Conservation (phyloP, 257 asterid species). For the Nicotiana obtusifolia region DNA sequence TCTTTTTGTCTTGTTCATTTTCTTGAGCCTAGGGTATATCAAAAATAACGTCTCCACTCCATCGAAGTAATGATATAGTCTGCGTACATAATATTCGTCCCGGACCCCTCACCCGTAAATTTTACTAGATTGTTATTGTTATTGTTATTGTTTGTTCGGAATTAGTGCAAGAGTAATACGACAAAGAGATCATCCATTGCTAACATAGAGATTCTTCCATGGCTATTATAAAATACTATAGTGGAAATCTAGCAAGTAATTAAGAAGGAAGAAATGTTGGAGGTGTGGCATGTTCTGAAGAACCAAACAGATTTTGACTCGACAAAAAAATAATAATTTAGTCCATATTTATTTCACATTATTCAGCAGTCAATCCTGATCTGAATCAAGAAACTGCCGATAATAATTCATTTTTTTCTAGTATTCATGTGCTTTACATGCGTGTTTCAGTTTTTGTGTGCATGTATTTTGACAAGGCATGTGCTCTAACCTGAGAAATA, state of each 20-base stretch:
- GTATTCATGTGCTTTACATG: conserved; percentile 7
- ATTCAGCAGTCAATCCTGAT: neutral
- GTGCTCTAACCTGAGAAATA: neutral
- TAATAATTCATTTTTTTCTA: neutral
- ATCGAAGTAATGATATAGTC: too few species aligned
- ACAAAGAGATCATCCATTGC: neutral
- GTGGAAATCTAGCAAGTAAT: neutral
- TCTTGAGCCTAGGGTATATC: too few species aligned
- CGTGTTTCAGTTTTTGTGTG: neutral
- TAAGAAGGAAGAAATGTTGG: neutral
- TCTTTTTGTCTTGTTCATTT: too few species aligned
- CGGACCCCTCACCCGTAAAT: too few species aligned
- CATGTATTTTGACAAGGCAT: conserved; percentile 7
- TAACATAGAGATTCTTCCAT: conserved; percentile 6
- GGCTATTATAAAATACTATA: neutral
- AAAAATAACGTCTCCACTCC: too few species aligned
- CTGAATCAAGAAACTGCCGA: neutral
- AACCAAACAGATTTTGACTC: conserved; percentile 2
- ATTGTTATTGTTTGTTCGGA: too few species aligned
- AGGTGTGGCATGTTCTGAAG: neutral
- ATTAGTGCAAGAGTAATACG: too few species aligned
- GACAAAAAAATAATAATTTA: neutral
- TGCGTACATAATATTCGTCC: too few species aligned
- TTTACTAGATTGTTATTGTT: too few species aligned
- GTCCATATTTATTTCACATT: conserved; percentile 2